A percentile compares a stretch with the other conserved stretches of the same genome.
Conservation (phyloP, 345 rosid genomes). For the Camelina neglecta region DNA sequence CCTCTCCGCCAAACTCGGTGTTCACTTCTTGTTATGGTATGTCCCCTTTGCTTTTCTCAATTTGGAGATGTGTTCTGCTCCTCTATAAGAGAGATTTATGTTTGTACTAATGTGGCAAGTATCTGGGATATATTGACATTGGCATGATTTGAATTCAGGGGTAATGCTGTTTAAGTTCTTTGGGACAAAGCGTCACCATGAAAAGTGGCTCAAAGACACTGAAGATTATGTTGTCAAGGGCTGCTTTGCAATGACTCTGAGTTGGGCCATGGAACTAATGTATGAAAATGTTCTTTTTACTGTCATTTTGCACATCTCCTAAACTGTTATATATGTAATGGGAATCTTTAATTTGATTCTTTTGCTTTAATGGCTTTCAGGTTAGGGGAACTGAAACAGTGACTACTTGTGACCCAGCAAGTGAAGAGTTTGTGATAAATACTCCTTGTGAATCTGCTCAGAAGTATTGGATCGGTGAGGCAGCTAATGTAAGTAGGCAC, state of each 20-base stretch:
- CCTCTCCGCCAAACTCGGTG: slow-evolving; percentile 69
- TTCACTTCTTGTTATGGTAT: slow-evolving; percentile 82
- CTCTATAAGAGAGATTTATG: background rate
- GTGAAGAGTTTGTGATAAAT: slow-evolving; percentile 69
- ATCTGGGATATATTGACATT: background rate
- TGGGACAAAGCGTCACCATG: slow-evolving; percentile 83
- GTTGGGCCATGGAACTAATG: slow-evolving; percentile 97
- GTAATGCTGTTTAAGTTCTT: slow-evolving; percentile 77
- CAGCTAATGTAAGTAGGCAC: slow-evolving; percentile 59
- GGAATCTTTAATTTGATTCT: background rate
- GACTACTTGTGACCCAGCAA: slow-evolving; percentile 63
- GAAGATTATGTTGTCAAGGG: slow-evolving; percentile 73
- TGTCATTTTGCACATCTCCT: background rate
- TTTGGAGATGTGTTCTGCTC: background rate
- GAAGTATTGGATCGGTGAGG: slow-evolving; percentile 91
- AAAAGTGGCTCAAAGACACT: slow-evolving; percentile 76
- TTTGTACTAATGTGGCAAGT: background rate
- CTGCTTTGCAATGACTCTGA: slow-evolving; percentile 95
- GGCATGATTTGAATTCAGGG: slow-evolving; percentile 53
- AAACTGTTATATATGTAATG: background rate
- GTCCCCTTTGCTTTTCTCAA: background rate
- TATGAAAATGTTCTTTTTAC: slow-evolving; percentile 40
- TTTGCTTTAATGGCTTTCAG: slow-evolving; percentile 37
- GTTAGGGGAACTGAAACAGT: slow-evolving; percentile 82
- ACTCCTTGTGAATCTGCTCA: slow-evolving; percentile 91